These are phyloP conservation scores for Amauroascus verrucosus DNA, from an alignment of 2,329 filamentous ascomycete species.

Conservation along the genomic window DNA sequence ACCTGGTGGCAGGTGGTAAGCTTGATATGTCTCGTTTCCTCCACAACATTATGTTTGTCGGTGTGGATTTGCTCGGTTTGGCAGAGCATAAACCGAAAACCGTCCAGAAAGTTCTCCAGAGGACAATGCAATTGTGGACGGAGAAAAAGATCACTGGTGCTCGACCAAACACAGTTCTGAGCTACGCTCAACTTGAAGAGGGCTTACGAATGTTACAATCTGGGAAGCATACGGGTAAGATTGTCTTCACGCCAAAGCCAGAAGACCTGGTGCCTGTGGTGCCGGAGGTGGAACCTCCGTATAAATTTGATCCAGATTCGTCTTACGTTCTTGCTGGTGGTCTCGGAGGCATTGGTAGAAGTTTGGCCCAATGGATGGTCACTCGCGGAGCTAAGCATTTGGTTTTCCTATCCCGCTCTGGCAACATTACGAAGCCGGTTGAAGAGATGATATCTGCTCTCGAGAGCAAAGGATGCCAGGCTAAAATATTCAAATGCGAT, in stretches of 20 bases:
- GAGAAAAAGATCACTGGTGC: slow-evolving; percentile 8
- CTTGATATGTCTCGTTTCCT: slow-evolving; percentile 12
- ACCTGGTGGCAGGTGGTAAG: slow-evolving; percentile 5
- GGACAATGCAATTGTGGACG: neutral
- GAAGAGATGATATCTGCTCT: slow-evolving; percentile 18
- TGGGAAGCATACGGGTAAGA: slow-evolving; percentile 14
- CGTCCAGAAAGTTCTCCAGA: neutral
- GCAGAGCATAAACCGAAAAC: slow-evolving; percentile 7
- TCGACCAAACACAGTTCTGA: slow-evolving; percentile 6
- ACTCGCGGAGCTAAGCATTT: slow-evolving; percentile 22
- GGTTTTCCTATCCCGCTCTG: slow-evolving; percentile 25
- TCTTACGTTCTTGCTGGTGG: slow-evolving; percentile 19
- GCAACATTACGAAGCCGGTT: slow-evolving; percentile 15
- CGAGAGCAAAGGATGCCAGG: slow-evolving; percentile 12
- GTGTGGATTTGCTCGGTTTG: slow-evolving; percentile 9
- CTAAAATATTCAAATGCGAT: slow-evolving; percentile 21
- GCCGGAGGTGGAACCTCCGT: neutral
- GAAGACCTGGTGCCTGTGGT: slow-evolving; percentile 6
- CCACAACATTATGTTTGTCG: slow-evolving; percentile 10
- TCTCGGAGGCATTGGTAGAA: slow-evolving; percentile 21
- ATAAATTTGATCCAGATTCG: slow-evolving; percentile 10
- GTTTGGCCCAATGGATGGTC: slow-evolving; percentile 21
- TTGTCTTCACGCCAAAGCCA: slow-evolving; percentile 6
- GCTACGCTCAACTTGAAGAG: slow-evolving; percentile 8
- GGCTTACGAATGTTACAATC: slow-evolving; percentile 15